Percentiles rank a stretch among this genome's conserved stretches.
phyloP scores from a whole-genome alignment of 306 rosid species.

The Rosa chinensis region DNA sequence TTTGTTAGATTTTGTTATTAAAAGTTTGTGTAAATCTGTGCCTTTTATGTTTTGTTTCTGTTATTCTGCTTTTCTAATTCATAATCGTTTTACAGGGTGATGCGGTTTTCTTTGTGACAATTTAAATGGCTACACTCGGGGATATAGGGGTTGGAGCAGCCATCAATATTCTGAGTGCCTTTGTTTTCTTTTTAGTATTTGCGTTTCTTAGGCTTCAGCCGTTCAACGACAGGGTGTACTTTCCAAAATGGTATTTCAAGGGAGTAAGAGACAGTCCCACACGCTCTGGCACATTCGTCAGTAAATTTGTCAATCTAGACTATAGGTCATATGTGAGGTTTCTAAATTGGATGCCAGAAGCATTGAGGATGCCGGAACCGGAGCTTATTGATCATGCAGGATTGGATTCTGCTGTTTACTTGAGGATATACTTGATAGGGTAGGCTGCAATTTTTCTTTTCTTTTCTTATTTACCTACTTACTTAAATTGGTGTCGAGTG shows the following conservation, averaged over 20 bases:
- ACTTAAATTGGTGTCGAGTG: not conserved
- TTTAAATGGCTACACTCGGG: constrained; percentile 66
- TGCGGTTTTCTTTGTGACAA: constrained; percentile 1
- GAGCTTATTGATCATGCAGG: constrained; percentile 99
- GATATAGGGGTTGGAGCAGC: constrained; percentile 82
- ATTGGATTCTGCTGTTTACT: constrained; percentile 89
- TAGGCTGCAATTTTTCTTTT: constrained; percentile 27
- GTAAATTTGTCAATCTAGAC: constrained; percentile 83
- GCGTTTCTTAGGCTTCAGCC: constrained; percentile 96
- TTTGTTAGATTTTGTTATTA: no score
- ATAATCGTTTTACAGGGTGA: constrained; percentile 37
- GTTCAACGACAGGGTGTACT: constrained; percentile 89
- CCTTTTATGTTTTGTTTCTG: not conserved
- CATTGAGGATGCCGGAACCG: constrained; percentile 90
- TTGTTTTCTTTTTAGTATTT: constrained; percentile 71
- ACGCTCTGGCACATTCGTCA: constrained; percentile 63
- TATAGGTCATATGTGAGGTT: constrained; percentile 70
- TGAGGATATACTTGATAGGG: constrained; percentile 94
- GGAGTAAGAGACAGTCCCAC: constrained; percentile 80
- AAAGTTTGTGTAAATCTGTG: not conserved
- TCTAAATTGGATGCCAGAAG: constrained; percentile 93
- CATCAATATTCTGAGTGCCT: constrained; percentile 69
- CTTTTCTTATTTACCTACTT: not conserved
- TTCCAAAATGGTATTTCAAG: constrained; percentile 91
- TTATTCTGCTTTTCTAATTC: not conserved